Evolutionary conservation across 768 basidiomycete species (phyloP).

Genomic region (Kondoa malvinella): DNA sequence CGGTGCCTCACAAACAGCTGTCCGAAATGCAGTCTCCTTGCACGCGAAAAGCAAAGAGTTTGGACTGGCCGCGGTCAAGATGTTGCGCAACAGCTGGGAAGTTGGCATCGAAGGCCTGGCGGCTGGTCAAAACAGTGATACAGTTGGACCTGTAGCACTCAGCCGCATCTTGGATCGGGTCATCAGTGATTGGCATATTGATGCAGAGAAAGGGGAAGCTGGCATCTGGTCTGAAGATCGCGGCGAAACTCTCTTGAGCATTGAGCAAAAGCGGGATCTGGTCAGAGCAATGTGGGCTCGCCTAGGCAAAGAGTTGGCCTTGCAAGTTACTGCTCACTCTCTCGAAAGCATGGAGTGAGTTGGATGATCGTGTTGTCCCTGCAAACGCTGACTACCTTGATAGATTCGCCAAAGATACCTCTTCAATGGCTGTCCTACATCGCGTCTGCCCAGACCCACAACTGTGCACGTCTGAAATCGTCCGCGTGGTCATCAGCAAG

Average conservation of each 20-base stretch:
- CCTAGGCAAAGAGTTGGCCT: not conserved
- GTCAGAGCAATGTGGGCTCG: not conserved
- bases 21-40: not conserved
- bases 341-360: constrained; percentile 7
- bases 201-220: not conserved
- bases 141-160: not conserved
- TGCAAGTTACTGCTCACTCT: constrained; percentile 4
- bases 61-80: not conserved
- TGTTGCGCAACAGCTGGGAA: not conserved
- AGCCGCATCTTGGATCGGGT: constrained; percentile 4
- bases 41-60: constrained; percentile 3
- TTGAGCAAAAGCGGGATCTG: constrained; percentile 1
- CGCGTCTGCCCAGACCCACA: constrained; percentile 14
- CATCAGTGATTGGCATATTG: constrained; percentile 1
- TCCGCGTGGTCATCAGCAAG: constrained; percentile 6
- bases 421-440: constrained; percentile 7
- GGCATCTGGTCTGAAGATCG: constrained; percentile 1
- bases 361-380: not conserved
- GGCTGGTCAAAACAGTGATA: constrained; percentile 1
- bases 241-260: not conserved
- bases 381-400: not conserved
- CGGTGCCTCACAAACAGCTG: not conserved
- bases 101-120: constrained; percentile 3
- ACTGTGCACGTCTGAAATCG: constrained; percentile 15
- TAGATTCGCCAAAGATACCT: constrained; percentile 1